These are phyloP conservation scores for Triglochin maritima DNA, from an alignment of 106 monocot species.

Conservation along the genomic window DNA sequence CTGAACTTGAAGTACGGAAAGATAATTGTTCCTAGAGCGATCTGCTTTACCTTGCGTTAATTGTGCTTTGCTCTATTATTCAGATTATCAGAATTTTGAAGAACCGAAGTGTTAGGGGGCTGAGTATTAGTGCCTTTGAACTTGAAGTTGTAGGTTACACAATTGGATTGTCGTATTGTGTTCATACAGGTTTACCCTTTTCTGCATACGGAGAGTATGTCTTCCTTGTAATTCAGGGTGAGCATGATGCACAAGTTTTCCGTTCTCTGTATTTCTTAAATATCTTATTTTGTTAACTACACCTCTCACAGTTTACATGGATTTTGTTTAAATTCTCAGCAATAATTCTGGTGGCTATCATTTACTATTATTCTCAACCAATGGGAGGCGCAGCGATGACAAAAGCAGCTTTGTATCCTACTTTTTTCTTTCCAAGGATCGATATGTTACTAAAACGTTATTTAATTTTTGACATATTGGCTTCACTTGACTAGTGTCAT, in stretches of 20 bases:
- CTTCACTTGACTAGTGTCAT: constrained; percentile 25
- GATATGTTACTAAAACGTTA: neutral
- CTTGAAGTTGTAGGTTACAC: constrained; percentile 95
- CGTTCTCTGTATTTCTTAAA: neutral
- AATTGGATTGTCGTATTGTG: constrained; percentile 89
- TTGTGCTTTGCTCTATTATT: constrained; percentile 5
- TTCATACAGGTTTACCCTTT: constrained; percentile 86
- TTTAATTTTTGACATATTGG: neutral
- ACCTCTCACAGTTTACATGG: neutral
- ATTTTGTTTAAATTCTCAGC: constrained; percentile 41
- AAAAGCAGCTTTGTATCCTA: constrained; percentile 83
- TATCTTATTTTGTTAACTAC: neutral
- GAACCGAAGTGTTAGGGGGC: constrained; percentile 66
- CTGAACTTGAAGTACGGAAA: too few relatives aligned
- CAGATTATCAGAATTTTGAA: constrained; percentile 82
- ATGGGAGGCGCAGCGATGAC: constrained; percentile 48
- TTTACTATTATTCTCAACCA: constrained; percentile 77
- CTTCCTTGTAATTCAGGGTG: constrained; percentile 91
- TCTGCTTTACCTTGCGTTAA: too few relatives aligned
- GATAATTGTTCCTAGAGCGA: too few relatives aligned
- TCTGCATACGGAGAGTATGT: constrained; percentile 86
- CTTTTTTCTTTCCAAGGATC: neutral
- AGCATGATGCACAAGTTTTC: neutral
- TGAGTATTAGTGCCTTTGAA: constrained; percentile 79
- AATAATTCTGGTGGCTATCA: constrained; percentile 68